Evolutionary conservation across 2,329 filamentous ascomycete genomes (phyloP), one percentile per base, ranked within the genome.

Genomic region (Trichothecium sympodiale): DNA sequence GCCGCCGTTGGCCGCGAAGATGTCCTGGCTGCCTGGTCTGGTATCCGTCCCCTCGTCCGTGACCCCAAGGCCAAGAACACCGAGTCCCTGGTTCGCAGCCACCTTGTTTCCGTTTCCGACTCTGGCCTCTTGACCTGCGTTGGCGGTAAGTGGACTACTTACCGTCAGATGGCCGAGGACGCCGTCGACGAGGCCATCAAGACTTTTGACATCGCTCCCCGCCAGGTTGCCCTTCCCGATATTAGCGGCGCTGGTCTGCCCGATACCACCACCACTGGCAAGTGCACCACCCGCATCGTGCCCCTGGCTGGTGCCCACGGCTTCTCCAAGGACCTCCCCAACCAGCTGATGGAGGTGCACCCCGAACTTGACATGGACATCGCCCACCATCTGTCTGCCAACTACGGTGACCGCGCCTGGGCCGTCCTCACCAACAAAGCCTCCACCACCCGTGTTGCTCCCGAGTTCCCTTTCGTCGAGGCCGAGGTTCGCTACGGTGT

Each of bases 121-220:
- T 83, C 82, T 2, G 83, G 83, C 12, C 70, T 91, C 13, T 63
- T 91, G 46, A 89, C 83, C 35, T 86, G 83, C 56, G 82, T 83
- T 25, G 83, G 83, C 47, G 83, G 83, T 42, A 91, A 89, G 61
- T 89, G 83, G 83, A 91, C 83, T 5, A 91, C 83, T 9, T 91
- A 89, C 61, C 80, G 83, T 37, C 81, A 88, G 54, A 91, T 91
- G 84, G 80, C 84, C 35, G 81, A 91, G 56, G 83, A 89, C 49
- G 81, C 82, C 33, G 83, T 91, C 41, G 83, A 89, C 51, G 78
- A 85, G 50, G 83, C 83, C 18, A 70, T 88, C 58, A 64, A 69
- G 42, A 64, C 71, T 34, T 87, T 85, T 54, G 54, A 63, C 28
- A 67, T 88, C 18, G 57, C 64, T 34, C 61, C 80, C 5, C 56